Evolutionary conservation across 148 eudicot genomes (phyloP), one percentile per base, ranked within the genome.

Genomic region (Rhododendron kiyosumense): DNA sequence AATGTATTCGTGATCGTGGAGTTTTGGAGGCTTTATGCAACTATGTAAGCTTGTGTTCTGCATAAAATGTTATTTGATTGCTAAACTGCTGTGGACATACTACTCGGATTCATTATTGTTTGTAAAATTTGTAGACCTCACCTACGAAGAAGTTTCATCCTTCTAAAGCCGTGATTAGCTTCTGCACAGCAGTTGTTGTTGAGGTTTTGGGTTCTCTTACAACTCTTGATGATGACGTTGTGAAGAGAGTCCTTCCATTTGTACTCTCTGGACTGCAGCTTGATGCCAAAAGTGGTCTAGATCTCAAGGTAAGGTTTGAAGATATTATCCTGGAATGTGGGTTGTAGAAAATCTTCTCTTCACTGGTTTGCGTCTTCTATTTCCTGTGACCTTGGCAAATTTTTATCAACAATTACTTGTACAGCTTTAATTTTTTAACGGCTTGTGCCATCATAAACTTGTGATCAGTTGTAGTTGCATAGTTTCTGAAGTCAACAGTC

Each of bases 101-200:
- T 74, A 20, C 71, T 36, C 18, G 2, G 7, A 1, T 84, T 57
- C 34, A 75, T 41, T 51, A 14, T 59, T 10, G 10, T 20, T 24
- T 12, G n/a, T 51, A 69, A 51, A 48, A 41, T 86, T 86, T 49
- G 51, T 28, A 93, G 96, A 94, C 93, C 24, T 89, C 89, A 80
- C 93, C 98, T 32, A 67, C 89, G 15, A 95, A 93, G 90, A 97
- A 93, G 90, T 81, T 87, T 90, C 93, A 93, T 84, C 92, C 94
- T 84, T 92, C 94, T 30, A 87, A 88, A 57, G 90, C 92, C 17
- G 93, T 93, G 75, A 91, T 88, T 87, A 92, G 89, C 81, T 94
- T 97, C 87, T 93, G 95, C 82, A 93, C 96, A 46, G 97, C 96
- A 43, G 95, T 94, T 84, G 91, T 94, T 87, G 90, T 95, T 73